Conservation (phyloP, 257 asterid species). For the Solanum verrucosum region DNA sequence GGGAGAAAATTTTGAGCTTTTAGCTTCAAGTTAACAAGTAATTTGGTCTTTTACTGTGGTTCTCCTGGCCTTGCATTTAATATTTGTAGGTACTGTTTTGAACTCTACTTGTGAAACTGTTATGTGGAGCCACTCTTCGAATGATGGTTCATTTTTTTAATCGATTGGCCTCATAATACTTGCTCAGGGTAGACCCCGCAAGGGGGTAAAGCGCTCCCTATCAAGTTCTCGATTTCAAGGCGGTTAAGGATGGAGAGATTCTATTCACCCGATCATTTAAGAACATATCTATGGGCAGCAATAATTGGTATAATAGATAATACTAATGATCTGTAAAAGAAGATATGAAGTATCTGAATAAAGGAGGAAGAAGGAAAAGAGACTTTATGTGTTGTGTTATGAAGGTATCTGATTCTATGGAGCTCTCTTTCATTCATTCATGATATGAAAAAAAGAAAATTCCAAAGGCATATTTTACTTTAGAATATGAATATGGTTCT, state of each 20-base stretch:
- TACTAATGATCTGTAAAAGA: not conserved
- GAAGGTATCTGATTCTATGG: slow-evolving; percentile 1
- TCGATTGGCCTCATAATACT: not conserved
- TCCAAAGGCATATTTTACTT: not conserved
- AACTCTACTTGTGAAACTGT: not conserved
- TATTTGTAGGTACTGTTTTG: not conserved
- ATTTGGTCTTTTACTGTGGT: not conserved
- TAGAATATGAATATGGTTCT: not conserved
- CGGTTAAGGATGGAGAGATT: not conserved
- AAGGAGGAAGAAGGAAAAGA: not conserved
- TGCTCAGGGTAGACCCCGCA: not conserved
- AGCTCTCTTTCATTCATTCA: not conserved
- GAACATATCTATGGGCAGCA: not conserved
- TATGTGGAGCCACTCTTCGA: not conserved
- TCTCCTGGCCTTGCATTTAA: not conserved
- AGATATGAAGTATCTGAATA: not conserved
- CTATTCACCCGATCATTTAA: not conserved
- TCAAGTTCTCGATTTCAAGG: not conserved
- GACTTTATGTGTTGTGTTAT: not conserved
- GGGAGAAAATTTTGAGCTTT: not conserved
- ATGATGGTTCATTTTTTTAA: not conserved
- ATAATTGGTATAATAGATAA: not conserved
- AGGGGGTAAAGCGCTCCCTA: not conserved
- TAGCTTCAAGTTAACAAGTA: not conserved
- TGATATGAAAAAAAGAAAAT: not conserved